A percentile compares a stretch with the other conserved stretches of the same genome.
Conservation (phyloP, 2,329 filamentous ascomycete genomes). For the Aphanocladium album region DNA sequence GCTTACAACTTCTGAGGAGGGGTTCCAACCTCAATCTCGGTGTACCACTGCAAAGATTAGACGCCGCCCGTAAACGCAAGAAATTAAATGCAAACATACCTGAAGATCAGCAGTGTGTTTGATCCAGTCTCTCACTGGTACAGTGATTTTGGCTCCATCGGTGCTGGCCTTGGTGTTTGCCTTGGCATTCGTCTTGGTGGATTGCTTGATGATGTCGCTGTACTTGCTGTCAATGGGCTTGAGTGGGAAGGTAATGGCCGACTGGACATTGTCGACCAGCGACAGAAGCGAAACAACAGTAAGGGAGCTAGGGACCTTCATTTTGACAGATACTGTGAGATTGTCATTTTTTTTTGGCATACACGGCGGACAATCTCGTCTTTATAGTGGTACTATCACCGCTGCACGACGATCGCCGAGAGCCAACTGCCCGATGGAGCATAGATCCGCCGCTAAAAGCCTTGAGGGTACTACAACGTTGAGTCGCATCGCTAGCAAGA, state of each 20-base stretch:
- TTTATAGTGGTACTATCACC: not conserved
- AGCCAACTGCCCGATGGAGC: slow-evolving; percentile 10
- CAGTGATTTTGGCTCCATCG: not conserved
- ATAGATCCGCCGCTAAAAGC: slow-evolving; percentile 1
- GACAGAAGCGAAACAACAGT: slow-evolving; percentile 5
- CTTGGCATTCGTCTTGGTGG: not conserved
- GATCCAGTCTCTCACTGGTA: slow-evolving; percentile 9
- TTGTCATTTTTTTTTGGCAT: not conserved
- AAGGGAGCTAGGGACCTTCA: slow-evolving; percentile 3
- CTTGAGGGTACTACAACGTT: not conserved
- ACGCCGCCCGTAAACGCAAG: not conserved
- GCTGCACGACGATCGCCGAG: not conserved
- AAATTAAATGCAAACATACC: not conserved
- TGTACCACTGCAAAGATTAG: slow-evolving; percentile 11
- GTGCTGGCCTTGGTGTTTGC: not conserved
- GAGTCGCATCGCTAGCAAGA: not conserved
- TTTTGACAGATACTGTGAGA: not conserved
- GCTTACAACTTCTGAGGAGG: slow-evolving; percentile 26
- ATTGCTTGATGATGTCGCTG: slow-evolving; percentile 2
- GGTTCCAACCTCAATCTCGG: slow-evolving; percentile 15
- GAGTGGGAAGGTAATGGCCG: slow-evolving; percentile 8
- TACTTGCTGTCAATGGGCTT: slow-evolving; percentile 6
- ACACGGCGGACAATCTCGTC: not conserved
- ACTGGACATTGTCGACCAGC: slow-evolving; percentile 9
- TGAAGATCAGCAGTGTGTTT: slow-evolving; percentile 11